phyloP scores from a whole-genome alignment of 176 grass and related monocot species.

The Canna indica region DNA sequence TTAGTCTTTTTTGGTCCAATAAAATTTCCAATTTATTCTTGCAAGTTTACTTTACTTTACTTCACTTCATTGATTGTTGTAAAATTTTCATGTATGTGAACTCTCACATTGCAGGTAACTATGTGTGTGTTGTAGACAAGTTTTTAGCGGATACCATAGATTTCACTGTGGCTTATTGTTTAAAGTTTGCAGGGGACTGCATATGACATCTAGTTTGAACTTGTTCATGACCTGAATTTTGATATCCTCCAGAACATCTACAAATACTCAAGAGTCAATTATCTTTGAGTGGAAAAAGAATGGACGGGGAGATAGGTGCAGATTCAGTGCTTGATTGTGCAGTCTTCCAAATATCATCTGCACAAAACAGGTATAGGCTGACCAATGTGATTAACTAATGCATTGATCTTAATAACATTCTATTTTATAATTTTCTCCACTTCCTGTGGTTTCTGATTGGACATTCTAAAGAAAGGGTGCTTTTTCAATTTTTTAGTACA shows the following conservation, averaged over 20 bases:
- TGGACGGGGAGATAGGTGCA: constrained; percentile 36
- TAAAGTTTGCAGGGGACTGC: not conserved
- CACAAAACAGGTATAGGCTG: constrained; percentile 43
- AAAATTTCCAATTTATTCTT: not conserved
- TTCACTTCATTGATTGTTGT: not conserved
- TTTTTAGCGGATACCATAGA: not conserved
- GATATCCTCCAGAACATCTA: not conserved
- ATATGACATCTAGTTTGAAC: not conserved
- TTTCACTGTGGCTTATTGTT: not conserved
- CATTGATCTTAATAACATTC: not conserved
- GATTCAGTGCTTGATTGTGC: constrained; percentile 61
- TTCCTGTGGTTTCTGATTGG: not conserved
- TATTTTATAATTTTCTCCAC: not conserved
- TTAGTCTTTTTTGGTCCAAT: not conserved
- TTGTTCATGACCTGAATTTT: not conserved
- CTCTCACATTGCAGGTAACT: not conserved
- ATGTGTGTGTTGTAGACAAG: not conserved
- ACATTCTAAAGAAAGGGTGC: not conserved
- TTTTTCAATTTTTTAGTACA: not conserved
- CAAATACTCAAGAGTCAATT: not conserved
- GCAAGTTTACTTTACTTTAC: not conserved
- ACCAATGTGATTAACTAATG: not conserved
- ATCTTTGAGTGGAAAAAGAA: constrained; percentile 21
- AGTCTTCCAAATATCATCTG: constrained; percentile 49
- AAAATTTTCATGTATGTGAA: not conserved